Evolutionary conservation across 1,139 yeast species (phyloP).

Genomic region (Geotrichum fermentans): DNA sequence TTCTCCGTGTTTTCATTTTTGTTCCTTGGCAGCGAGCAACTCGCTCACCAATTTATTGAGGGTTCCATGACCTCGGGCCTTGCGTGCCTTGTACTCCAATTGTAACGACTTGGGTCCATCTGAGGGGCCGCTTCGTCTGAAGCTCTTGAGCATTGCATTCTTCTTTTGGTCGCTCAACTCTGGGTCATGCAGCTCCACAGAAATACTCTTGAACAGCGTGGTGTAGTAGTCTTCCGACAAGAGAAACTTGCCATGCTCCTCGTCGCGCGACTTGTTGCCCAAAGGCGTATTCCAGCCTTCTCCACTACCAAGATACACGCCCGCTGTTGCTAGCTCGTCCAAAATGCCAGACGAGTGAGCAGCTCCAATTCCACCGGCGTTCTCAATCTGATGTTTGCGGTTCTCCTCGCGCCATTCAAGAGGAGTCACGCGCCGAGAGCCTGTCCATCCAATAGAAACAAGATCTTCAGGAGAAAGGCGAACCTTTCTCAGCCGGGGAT

Average conservation of each 20-base stretch:
- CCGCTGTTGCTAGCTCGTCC: slow-evolving; percentile 50
- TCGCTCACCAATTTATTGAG: background rate
- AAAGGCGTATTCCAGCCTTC: slow-evolving; percentile 59
- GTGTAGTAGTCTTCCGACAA: slow-evolving; percentile 29
- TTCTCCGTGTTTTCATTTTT: no score
- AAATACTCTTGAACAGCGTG: slow-evolving; percentile 27
- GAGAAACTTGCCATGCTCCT: slow-evolving; percentile 27
- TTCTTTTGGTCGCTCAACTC: slow-evolving; percentile 25
- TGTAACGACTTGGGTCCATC: slow-evolving; percentile 29
- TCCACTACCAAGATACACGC: slow-evolving; percentile 59
- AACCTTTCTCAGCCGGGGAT: slow-evolving; percentile 27
- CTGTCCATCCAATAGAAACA: slow-evolving; percentile 83
- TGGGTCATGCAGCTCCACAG: slow-evolving; percentile 22
- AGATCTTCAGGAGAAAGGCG: slow-evolving; percentile 51
- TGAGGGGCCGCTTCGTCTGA: slow-evolving; percentile 33
- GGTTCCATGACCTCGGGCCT: slow-evolving; percentile 20
- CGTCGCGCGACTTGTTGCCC: slow-evolving; percentile 18
- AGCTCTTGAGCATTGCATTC: slow-evolving; percentile 26
- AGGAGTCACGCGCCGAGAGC: slow-evolving; percentile 66
- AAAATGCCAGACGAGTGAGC: slow-evolving; percentile 75
- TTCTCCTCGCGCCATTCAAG: slow-evolving; percentile 69
- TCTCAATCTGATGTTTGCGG: slow-evolving; percentile 45
- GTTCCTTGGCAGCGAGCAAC: no score
- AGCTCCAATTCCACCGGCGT: slow-evolving; percentile 70
- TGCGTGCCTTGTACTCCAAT: slow-evolving; percentile 28